Base-by-base conservation (phyloP, 1,284 basidiomycete species). In the Ceratorhiza oryzae-sativae region DNA sequence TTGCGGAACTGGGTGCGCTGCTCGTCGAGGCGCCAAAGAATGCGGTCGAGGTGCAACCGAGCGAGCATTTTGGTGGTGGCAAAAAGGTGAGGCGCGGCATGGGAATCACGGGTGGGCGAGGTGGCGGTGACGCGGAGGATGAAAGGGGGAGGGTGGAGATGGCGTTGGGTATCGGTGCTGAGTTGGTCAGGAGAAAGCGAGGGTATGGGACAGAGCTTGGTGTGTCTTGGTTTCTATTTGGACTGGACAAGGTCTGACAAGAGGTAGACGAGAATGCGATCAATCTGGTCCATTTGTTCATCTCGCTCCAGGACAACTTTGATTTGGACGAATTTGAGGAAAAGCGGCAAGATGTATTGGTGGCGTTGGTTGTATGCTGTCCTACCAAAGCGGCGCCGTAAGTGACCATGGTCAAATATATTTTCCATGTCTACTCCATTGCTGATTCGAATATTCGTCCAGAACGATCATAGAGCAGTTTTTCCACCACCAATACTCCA, bases 381-480 rank as follows among this genome's bases (percentile, higher is more conserved):
- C 95, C 96, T 0, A 82, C 82, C 34, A 87, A 88, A 73, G 88
- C 91, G 46, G 89, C 92, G 0, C 91, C 89, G 93, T 97, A 80
- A 79, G 92, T 86, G 46, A 5, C 5, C 61, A n/a, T n/a, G 45
- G 36, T 39, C 13, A 39, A 39, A 6, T 6, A 39, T 39, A 13
- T 39, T 6, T 39, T 39, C 13, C 8, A 39, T 6, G 8, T 39
- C 36, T 39, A 39, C 51, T n/a, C 39, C 41, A 41, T 65, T 36
- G 55, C 42, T 20, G 51, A 20, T 56, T 9, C 42, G 75, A 6
- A 27, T 25, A 48, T 68, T 59, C 20, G 15, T 25, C 15, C 77
- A 96, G 94, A 2, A 86, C 87, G 58, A 83, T 97, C n/a, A 89
- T 92, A 55, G 94, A 98, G 78, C 93, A 97, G 77, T 94, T 95